phyloP scores from a whole-genome alignment of 73 alveolate genomes.

The Tetrahymena borealis region DNA sequence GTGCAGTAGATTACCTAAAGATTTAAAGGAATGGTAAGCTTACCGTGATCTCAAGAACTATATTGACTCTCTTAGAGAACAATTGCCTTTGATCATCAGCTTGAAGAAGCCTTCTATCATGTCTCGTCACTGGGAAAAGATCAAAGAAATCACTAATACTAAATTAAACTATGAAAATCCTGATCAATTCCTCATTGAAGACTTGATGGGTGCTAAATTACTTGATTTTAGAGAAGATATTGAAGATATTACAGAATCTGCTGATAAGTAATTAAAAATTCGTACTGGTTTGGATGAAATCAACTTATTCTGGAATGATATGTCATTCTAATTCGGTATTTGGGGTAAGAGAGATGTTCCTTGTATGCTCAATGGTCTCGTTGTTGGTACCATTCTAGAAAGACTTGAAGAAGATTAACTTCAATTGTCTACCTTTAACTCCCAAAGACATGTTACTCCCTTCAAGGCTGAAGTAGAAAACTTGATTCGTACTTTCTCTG shows the following conservation, averaged over 20 bases:
- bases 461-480: slow-evolving; percentile 88
- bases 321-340: slow-evolving; percentile 93
- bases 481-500: slow-evolving; percentile 74
- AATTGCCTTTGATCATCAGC: slow-evolving; percentile 84
- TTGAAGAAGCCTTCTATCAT: slow-evolving; percentile 87
- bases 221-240: slow-evolving; percentile 93
- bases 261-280: slow-evolving; percentile 96
- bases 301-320: slow-evolving; percentile 89
- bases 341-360: slow-evolving; percentile 97
- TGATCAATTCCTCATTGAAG: slow-evolving; percentile 69
- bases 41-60: slow-evolving; percentile 90
- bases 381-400: slow-evolving; percentile 96
- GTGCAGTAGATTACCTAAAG: slow-evolving; percentile 91
- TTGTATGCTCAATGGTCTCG: slow-evolving; percentile 93
- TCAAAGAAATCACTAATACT: slow-evolving; percentile 70
- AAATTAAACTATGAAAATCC: slow-evolving; percentile 46
- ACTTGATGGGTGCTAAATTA: slow-evolving; percentile 81
- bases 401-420: slow-evolving; percentile 98
- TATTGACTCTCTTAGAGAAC: slow-evolving; percentile 81
- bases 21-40: slow-evolving; percentile 94
- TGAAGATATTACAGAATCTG: slow-evolving; percentile 97
- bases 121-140: slow-evolving; percentile 95
- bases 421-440: slow-evolving; percentile 88
- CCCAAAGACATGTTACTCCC: slow-evolving; percentile 92
- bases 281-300: slow-evolving; percentile 88